Percentiles rank a stretch among this genome's conserved stretches.
Evolutionary conservation across 2,329 filamentous ascomycete species (phyloP).

Genomic region (Talaromyces sp.): DNA sequence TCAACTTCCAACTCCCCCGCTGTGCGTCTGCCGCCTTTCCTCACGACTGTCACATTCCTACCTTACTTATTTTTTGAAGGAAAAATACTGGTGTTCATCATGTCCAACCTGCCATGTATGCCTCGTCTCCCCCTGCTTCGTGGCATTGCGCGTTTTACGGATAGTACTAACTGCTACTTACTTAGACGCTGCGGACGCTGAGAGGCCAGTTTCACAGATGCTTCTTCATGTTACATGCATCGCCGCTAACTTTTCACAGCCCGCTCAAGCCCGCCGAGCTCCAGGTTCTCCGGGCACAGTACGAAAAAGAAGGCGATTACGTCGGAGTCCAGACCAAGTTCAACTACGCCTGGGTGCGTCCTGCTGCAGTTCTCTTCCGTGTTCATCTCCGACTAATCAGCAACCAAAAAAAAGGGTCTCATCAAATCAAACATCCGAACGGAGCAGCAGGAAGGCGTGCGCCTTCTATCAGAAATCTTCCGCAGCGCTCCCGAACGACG

Average conservation of each 20-base stretch:
- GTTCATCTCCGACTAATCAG: background rate
- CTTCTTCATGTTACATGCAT: background rate
- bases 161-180: background rate
- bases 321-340: conserved; percentile 98
- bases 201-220: conserved; percentile 58
- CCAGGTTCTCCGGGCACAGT: conserved; percentile 85
- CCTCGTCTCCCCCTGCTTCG: conserved; percentile 3
- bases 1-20: background rate
- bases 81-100: conserved; percentile 14
- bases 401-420: conserved; percentile 58
- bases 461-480: conserved; percentile 93
- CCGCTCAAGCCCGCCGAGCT: conserved; percentile 89
- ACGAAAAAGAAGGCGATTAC: conserved; percentile 95
- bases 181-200: conserved; percentile 90
- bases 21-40: background rate
- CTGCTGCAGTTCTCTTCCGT: background rate
- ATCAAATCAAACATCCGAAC: conserved; percentile 81
- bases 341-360: conserved; percentile 93
- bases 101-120: conserved; percentile 49
- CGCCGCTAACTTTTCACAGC: conserved; percentile 39
- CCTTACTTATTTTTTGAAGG: no score
- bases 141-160: background rate
- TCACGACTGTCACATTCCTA: background rate
- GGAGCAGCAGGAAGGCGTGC: conserved; percentile 92
- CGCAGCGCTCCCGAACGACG: conserved; percentile 85